Base-by-base conservation (phyloP, 768 basidiomycete genomes). In the Rhizopogon sp. region DNA sequence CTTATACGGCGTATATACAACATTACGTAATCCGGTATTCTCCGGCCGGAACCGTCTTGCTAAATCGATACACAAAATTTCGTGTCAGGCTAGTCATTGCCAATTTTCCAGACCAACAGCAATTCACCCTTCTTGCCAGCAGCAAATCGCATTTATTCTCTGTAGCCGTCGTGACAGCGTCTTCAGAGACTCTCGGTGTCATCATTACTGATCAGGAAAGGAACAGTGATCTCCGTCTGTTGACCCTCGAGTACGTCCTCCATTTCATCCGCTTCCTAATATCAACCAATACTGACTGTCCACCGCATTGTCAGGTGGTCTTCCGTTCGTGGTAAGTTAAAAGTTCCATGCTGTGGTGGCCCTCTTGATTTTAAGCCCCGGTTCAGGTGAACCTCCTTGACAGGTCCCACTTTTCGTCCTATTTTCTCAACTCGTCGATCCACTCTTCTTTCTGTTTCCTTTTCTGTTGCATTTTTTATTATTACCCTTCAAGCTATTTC, bases 331-430 rank as follows among this genome's bases (percentile, higher is more conserved):
- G 88, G 88, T 87, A 52, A 54, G 81, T 73, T 53, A 53, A 60
- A 57, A 56, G 56, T 42, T 55, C 53, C 52, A 45, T 55, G 47
- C 49, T 52, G 41, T 39, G 8, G 29, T 13, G n/a, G 20, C 10
- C 39, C 35, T 46, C 57, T 60, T 41, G 20, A 50, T 49, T 60
- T 71, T 58, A 62, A 56, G 49, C 50, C 62, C 33, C 50, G 61
- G 45, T 64, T 54, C 60, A 90, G 88, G 88, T 66, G 86, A 90
- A 83, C 89, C 88, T 73, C 87, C 88, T 74, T 89, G 76, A 86
- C 80, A 81, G 63, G 69, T 63, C 68, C 57, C 54, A 58, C 41
- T 29, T 47, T 47, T 45, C 31, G 43, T 31, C 39, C 39, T 39
- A 29, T 57, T 42, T 57, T 41, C 33, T 54, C 52, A 14, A 33